Evolutionary conservation across 805 yeast genomes (phyloP).

Genomic region (Candida berthetii): DNA sequence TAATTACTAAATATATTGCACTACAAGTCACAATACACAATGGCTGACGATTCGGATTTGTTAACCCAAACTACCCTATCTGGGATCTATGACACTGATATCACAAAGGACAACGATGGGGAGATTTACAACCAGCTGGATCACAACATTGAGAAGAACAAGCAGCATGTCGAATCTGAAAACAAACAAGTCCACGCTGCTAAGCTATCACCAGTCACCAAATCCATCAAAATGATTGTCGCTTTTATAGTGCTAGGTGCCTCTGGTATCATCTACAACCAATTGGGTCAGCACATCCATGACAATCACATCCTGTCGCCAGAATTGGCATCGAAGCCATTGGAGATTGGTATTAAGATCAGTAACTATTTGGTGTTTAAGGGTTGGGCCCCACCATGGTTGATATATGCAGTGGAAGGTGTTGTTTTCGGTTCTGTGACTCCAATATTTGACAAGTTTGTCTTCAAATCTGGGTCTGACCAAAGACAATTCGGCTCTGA

Average conservation of each 20-base stretch:
- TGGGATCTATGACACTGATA: slow-evolving; percentile 2
- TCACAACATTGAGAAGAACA: neutral
- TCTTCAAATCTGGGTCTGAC: slow-evolving; percentile 8
- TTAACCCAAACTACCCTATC: slow-evolving; percentile 5
- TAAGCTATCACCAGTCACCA: neutral
- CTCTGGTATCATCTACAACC: slow-evolving; percentile 49
- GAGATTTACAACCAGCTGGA: slow-evolving; percentile 1
- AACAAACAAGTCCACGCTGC: neutral
- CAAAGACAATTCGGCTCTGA: slow-evolving; percentile 10
- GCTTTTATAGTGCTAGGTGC: slow-evolving; percentile 24
- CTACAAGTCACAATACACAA: no score
- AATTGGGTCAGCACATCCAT: slow-evolving; percentile 44
- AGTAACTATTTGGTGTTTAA: slow-evolving; percentile 3
- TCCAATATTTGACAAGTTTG: slow-evolving; percentile 32
- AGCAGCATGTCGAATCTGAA: neutral
- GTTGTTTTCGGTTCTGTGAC: slow-evolving; percentile 48
- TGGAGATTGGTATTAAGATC: slow-evolving; percentile 26
- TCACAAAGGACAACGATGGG: slow-evolving; percentile 5
- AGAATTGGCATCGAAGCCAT: slow-evolving; percentile 34
- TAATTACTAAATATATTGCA: no score
- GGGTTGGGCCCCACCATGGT: slow-evolving; percentile 18
- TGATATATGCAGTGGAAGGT: slow-evolving; percentile 43
- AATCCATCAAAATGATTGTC: neutral
- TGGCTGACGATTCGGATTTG: slow-evolving; percentile 1
- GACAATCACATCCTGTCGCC: slow-evolving; percentile 39